Evolutionary conservation across 192 early-diverging fungal genomes (phyloP).

Genomic region (Podila epigama): DNA sequence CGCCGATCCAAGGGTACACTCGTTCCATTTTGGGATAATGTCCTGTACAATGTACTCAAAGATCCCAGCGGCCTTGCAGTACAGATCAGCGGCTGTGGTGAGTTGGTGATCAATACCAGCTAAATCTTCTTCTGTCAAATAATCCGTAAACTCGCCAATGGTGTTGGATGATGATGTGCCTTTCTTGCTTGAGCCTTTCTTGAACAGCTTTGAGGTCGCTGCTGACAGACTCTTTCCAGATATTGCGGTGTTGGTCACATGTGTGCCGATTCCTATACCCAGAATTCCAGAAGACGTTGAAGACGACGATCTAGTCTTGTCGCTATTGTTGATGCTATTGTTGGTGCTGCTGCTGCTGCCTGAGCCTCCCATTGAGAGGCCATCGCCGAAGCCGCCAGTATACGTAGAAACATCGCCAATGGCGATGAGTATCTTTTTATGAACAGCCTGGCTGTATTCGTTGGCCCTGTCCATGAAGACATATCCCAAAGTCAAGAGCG

Average conservation of each 20-base stretch:
- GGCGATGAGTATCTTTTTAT: conserved; percentile 30
- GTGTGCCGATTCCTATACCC: too few relatives aligned
- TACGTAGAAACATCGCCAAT: conserved; percentile 39
- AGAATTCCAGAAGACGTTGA: neutral
- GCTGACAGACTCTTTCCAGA: neutral
- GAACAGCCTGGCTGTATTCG: conserved; percentile 12
- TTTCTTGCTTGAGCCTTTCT: conserved; percentile 15
- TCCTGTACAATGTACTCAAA: conserved; percentile 59
- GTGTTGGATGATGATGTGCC: conserved; percentile 16
- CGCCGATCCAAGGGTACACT: conserved; percentile 19
- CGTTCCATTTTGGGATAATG: conserved; percentile 55
- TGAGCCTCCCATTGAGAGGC: conserved; percentile 49
- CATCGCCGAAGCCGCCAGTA: conserved; percentile 50
- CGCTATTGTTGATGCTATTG: neutral
- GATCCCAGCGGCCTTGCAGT: conserved; percentile 59
- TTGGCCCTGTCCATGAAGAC: conserved; percentile 42
- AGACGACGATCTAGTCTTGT: neutral
- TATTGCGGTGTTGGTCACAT: too few relatives aligned
- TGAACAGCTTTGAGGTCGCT: conserved; percentile 29
- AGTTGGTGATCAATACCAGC: conserved; percentile 38
- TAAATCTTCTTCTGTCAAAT: conserved; percentile 36
- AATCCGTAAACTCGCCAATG: conserved; percentile 47
- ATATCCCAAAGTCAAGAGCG: conserved; percentile 60
- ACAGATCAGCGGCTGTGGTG: conserved; percentile 55
- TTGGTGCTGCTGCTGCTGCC: neutral